Evolutionary conservation across 2,329 filamentous ascomycete species (phyloP).

Genomic region (Malbranchea cinnamomea): DNA sequence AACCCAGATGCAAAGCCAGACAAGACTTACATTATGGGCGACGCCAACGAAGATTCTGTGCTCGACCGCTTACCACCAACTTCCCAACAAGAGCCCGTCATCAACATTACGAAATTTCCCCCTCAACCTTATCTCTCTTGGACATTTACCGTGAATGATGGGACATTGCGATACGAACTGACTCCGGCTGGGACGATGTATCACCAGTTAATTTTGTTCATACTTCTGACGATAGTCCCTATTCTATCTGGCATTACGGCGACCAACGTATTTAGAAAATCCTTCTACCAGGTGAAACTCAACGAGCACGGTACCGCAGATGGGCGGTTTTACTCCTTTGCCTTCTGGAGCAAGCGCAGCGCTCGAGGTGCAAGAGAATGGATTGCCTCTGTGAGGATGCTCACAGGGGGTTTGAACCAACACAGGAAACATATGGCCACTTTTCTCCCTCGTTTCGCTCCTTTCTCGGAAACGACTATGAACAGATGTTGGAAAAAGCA

Average conservation of each 20-base stretch:
- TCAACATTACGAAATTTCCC: slow-evolving; percentile 45
- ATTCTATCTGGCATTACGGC: slow-evolving; percentile 34
- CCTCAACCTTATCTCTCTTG: slow-evolving; percentile 41
- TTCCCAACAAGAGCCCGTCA: slow-evolving; percentile 38
- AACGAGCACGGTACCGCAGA: slow-evolving; percentile 42
- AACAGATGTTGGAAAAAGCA: too few species aligned
- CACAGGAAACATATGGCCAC: too few species aligned
- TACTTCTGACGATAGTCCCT: slow-evolving; percentile 41
- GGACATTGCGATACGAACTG: slow-evolving; percentile 35
- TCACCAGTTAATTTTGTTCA: slow-evolving; percentile 39
- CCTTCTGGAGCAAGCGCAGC: slow-evolving; percentile 15
- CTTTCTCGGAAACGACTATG: too few species aligned
- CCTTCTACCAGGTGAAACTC: slow-evolving; percentile 50
- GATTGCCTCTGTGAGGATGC: too few species aligned
- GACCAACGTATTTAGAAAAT: slow-evolving; percentile 43
- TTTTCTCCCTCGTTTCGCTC: too few species aligned
- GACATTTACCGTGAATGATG: slow-evolving; percentile 41
- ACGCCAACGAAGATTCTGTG: slow-evolving; percentile 45
- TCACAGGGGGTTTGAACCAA: too few species aligned
- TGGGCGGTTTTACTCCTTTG: slow-evolving; percentile 26
- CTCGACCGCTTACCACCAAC: slow-evolving; percentile 48
- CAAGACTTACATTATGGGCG: slow-evolving; percentile 43
- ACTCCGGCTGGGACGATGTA: slow-evolving; percentile 39
- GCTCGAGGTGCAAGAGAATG: too few species aligned
- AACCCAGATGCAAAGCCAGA: slow-evolving; percentile 49